Base-by-base conservation (phyloP, 805 yeast genomes). In the Lachancea waltii region DNA sequence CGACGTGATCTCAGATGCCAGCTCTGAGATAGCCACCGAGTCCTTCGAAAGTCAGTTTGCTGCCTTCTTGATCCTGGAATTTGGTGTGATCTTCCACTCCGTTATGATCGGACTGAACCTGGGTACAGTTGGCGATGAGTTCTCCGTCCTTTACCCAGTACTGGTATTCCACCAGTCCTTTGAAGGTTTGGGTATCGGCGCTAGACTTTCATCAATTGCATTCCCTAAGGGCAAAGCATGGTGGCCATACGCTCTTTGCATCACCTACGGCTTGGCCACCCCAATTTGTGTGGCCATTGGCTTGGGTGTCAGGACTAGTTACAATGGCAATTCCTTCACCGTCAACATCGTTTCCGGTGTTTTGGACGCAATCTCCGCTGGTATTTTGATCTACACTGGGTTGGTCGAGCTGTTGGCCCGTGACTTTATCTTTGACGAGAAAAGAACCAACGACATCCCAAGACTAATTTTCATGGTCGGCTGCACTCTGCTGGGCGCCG, bases 111-210 rank as follows among this genome's bases (percentile, higher is more conserved):
- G 90, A 30, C 65, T 82, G 45, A 70, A 82, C 5, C 62, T 82
- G 45, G 84, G 85, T 8, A 73, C 77, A 15, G 56, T 79, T 7
- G 82, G 79, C 30, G 78, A 74, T 7, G 83, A 81, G 53, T 81
- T 79, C 56, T 67, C 62, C 33, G 70, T 83, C 5, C 64, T 81
- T 33, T 81, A 78, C 52, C 66, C 78, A 33, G 90, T 81, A 5
- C 47, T 75, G 28, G 75, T 79, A 5, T 82, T 81, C 69, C 90
- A 82, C 60, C 90, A 82, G 60, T 69, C 77, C 53, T 83, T 82
- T 53, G 90, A 82, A 65, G 90, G 90, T 47, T 68, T 82, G 38
- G 90, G 90, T 50, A 69, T 82, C 45, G 89, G 90, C 21, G 69
- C 89, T 8, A 71, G 92, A 56, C 60, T 79, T 33, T 75, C 83